Evolutionary conservation across 352 stramenopile genomes (phyloP).

Genomic region (Pythium graminicola): DNA sequence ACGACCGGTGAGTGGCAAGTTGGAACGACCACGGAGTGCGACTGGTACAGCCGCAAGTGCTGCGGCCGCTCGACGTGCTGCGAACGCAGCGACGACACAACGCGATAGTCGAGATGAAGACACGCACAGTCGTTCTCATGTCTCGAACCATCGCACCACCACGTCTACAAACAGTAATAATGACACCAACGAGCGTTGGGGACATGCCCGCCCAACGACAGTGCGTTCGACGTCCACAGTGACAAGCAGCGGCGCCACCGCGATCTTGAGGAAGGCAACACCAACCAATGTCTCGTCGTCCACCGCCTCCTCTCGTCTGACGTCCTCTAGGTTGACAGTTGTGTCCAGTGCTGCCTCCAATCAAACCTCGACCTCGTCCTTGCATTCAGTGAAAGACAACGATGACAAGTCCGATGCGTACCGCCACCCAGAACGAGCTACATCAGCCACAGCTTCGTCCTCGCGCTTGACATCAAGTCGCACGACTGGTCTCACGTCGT

Average conservation of each 20-base stretch:
- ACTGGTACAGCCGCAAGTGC: conserved; percentile 22
- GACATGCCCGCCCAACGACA: conserved; percentile 29
- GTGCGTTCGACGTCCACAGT: conserved; percentile 10
- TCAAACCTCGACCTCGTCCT: conserved; percentile 21
- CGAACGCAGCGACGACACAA: conserved; percentile 21
- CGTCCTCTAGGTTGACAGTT: conserved; percentile 5
- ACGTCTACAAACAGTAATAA: conserved; percentile 28
- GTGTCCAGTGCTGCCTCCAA: conserved; percentile 8
- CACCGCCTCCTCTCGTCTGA: conserved; percentile 8
- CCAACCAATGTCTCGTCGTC: conserved; percentile 9
- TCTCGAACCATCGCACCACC: conserved; percentile 9
- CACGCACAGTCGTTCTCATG: not conserved
- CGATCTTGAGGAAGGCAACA: conserved; percentile 30
- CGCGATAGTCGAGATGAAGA: conserved; percentile 15
- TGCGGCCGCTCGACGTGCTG: conserved; percentile 12
- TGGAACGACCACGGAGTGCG: conserved; percentile 45
- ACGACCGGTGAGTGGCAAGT: conserved; percentile 24
- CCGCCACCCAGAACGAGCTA: conserved; percentile 25
- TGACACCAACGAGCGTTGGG: conserved; percentile 45
- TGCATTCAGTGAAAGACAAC: conserved; percentile 20
- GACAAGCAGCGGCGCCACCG: conserved; percentile 29
- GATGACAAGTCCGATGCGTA: conserved; percentile 31
- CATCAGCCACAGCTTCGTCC: not conserved
- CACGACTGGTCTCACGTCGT: conserved; percentile 15
- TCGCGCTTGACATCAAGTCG: conserved; percentile 1